These are phyloP conservation scores for Exobasidium rhododendri DNA, from an alignment of 1,284 basidiomycete genomes.

Conservation along the genomic window DNA sequence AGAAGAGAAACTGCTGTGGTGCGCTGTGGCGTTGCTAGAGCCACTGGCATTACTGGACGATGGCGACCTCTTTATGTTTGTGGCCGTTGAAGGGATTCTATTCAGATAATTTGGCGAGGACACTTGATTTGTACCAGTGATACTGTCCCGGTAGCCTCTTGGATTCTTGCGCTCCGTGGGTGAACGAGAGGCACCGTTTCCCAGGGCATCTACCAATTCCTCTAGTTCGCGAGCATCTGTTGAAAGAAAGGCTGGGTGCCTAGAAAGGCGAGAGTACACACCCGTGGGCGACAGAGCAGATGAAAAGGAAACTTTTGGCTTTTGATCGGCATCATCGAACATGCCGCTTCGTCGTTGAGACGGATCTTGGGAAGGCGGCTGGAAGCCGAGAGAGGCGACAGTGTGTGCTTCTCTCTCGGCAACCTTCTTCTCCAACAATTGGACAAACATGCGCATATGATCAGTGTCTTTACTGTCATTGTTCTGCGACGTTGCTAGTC, in stretches of 20 bases:
- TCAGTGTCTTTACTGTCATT: slow-evolving; percentile 20
- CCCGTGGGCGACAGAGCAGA: slow-evolving; percentile 33
- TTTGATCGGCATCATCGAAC: not conserved
- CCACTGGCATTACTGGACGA: not conserved
- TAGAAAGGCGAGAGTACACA: slow-evolving; percentile 38
- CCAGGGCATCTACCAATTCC: slow-evolving; percentile 41
- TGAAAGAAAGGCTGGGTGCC: slow-evolving; percentile 43
- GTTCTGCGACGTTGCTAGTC: slow-evolving; percentile 2
- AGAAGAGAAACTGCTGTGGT: not conserved
- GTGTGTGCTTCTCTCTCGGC: slow-evolving; percentile 28
- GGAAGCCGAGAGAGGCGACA: slow-evolving; percentile 38
- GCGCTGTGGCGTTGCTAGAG: not conserved
- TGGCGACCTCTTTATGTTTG: not conserved
- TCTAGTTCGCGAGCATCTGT: slow-evolving; percentile 42
- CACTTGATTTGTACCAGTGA: not conserved
- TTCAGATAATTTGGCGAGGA: not conserved
- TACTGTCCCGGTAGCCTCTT: not conserved
- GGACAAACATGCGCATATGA: slow-evolving; percentile 39
- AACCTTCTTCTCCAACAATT: slow-evolving; percentile 35
- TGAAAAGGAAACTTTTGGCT: not conserved
- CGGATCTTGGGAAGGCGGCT: slow-evolving; percentile 25
- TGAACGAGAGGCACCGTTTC: slow-evolving; percentile 12
- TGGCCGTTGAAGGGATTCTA: not conserved
- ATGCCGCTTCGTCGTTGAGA: not conserved
- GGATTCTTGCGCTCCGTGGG: slow-evolving; percentile 16